Percentiles rank a stretch among this genome's conserved stretches.
These are phyloP conservation scores for Capsicum rhomboideum DNA, from an alignment of 257 asterid genomes.

Conservation along the genomic window DNA sequence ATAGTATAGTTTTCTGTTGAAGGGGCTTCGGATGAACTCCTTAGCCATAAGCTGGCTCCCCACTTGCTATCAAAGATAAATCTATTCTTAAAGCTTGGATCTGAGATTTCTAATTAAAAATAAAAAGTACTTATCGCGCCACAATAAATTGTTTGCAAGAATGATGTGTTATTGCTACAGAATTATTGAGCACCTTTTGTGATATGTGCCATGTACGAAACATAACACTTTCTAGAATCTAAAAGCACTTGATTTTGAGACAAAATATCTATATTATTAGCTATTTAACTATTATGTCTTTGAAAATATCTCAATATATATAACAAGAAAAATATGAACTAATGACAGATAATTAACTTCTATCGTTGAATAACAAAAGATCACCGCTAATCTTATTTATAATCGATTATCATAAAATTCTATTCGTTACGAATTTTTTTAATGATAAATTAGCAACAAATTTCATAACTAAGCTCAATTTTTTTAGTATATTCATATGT, in stretches of 20 bases:
- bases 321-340: neutral
- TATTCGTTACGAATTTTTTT: neutral
- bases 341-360: too few species aligned
- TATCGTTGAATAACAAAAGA: too few species aligned
- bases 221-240: neutral
- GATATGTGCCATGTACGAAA: neutral
- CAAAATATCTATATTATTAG: neutral
- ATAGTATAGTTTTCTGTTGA: too few species aligned
- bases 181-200: neutral
- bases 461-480: too few species aligned
- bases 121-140: accelerated
- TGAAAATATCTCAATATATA: neutral
- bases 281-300: neutral
- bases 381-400: too few species aligned
- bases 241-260: neutral
- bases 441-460: neutral
- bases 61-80: neutral
- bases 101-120: neutral
- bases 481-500: too few species aligned
- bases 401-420: neutral
- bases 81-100: neutral
- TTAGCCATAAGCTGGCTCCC: too few species aligned
- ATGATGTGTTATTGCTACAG: neutral
- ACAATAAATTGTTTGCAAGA: neutral
- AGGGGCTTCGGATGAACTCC: too few species aligned